These are phyloP conservation scores for Scedosporium dehoogii DNA, from an alignment of 2,329 filamentous ascomycete genomes.

Conservation along the genomic window DNA sequence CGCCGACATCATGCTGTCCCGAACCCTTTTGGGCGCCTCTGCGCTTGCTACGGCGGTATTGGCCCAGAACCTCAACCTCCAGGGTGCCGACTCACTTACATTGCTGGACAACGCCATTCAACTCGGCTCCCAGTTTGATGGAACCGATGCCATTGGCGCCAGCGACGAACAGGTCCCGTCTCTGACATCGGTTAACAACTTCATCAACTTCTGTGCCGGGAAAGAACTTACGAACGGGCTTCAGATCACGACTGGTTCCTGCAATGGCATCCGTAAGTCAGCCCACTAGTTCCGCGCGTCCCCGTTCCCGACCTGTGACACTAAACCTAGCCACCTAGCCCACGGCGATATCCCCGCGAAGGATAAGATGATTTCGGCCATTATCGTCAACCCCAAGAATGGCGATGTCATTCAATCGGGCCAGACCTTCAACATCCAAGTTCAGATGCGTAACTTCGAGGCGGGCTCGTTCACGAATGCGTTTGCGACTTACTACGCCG, in stretches of 20 bases:
- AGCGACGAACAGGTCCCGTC: conserved; percentile 15
- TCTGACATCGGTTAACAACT: conserved; percentile 28
- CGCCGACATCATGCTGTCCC: conserved; percentile 16
- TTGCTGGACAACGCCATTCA: conserved; percentile 20
- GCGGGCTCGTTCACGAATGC: conserved; percentile 42
- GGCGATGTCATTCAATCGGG: conserved; percentile 27
- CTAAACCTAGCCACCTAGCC: conserved; percentile 1
- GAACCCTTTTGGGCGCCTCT: conserved; percentile 16
- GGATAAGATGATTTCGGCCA: conserved; percentile 36
- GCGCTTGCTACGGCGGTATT: conserved; percentile 17
- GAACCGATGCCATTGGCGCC: conserved; percentile 20
- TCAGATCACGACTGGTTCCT: conserved; percentile 38
- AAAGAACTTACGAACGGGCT: conserved; percentile 41
- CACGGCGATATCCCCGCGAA: conserved; percentile 38
- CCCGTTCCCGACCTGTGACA: neutral
- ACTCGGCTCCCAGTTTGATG: conserved; percentile 23
- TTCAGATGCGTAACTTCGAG: conserved; percentile 32
- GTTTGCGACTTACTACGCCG: conserved; percentile 37
- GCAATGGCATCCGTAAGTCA: conserved; percentile 41
- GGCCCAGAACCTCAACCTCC: conserved; percentile 12
- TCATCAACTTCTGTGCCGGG: conserved; percentile 40
- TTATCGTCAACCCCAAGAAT: conserved; percentile 34
- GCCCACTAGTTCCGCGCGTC: neutral
- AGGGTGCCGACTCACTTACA: conserved; percentile 14
- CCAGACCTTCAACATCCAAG: conserved; percentile 30